phyloP scores from a whole-genome alignment of 345 rosid species.

The Cardamine resedifolia region DNA sequence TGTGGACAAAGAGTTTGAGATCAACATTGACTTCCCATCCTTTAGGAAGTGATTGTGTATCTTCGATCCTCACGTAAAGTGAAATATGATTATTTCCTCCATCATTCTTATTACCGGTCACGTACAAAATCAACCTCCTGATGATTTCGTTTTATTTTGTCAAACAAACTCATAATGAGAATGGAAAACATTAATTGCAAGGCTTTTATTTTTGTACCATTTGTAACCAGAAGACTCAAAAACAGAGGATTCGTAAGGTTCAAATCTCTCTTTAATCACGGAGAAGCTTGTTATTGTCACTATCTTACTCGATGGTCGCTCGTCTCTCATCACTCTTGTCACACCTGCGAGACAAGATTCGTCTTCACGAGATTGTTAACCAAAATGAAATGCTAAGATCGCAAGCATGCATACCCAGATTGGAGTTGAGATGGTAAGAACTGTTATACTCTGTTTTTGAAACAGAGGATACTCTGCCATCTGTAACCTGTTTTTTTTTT shows the following conservation, averaged over 20 bases:
- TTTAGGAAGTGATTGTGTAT: not conserved
- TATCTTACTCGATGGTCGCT: slow-evolving; percentile 33
- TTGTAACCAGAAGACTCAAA: slow-evolving; percentile 39
- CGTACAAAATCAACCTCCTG: slow-evolving; percentile 43
- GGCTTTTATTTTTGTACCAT: slow-evolving; percentile 18
- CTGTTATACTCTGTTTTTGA: not conserved
- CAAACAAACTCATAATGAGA: not conserved
- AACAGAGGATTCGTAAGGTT: slow-evolving; percentile 30
- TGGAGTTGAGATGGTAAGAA: not conserved
- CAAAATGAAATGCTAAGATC: not conserved
- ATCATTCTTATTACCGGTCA: slow-evolving; percentile 32
- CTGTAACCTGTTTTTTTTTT: not conserved
- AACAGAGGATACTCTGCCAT: not conserved
- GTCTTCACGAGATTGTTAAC: not conserved
- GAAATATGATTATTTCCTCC: slow-evolving; percentile 37
- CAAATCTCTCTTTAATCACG: not conserved
- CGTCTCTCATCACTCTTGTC: slow-evolving; percentile 1
- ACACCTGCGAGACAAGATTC: slow-evolving; percentile 4
- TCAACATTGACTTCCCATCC: slow-evolving; percentile 39
- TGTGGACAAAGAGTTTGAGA: slow-evolving; percentile 37
- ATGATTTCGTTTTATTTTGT: not conserved
- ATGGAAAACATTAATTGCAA: too few relatives aligned
- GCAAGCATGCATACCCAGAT: slow-evolving; percentile 2
- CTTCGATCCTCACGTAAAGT: slow-evolving; percentile 38
- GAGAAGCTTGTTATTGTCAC: slow-evolving; percentile 37